Base-by-base conservation (phyloP, 75 land plant species). In the Selaginella tamariscina region DNA sequence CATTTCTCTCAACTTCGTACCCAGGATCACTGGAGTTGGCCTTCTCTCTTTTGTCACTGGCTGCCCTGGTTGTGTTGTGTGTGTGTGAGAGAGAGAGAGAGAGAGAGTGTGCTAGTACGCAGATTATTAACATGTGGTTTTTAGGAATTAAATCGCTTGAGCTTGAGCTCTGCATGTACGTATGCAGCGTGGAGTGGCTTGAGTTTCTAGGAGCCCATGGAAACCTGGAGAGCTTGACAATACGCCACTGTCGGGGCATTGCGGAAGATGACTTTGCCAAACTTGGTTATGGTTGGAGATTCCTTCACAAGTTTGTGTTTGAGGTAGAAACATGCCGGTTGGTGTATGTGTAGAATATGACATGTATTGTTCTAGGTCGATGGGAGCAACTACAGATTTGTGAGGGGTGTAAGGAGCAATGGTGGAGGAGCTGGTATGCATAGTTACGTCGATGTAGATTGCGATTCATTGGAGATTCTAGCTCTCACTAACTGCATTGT, bases 11-110 rank as follows among this genome's bases (percentile, higher is more conserved):
- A 87, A 90, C 56, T 90, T 87, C 72, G 72, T 79, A 32, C 86
- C 91, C 0, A 66, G 86, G 30, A 79, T 89, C 33, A 85, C 77
- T 24, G 68, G 68, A 32, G 23, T 66, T 71, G 96, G 96, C 1
- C 79, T 89, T 27, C 72, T 89, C 0, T 84, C 89, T n/a, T 29
- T 90, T 15, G 90, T 76, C 22, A 76, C 84, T 0, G 85, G 88
- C 1, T 84, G 91, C 66, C 82, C 76, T 72, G 78, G n/a, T n/a
- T n/a, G n/a, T n/a, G n/a, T n/a, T n/a, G n/a, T n/a, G n/a, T n/a
- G n/a, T n/a, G n/a, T n/a, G n/a, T n/a, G n/a, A n/a, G n/a, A n/a
- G n/a, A n/a, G n/a, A n/a, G n/a, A n/a, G n/a, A n/a, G n/a, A n/a
- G n/a, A n/a, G n/a, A n/a, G n/a, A n/a, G n/a, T n/a, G n/a, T n/a